Percentiles rank a stretch among this genome's conserved stretches.
phyloP scores from a whole-genome alignment of 805 yeast species.

The Brettanomyces anomalus region DNA sequence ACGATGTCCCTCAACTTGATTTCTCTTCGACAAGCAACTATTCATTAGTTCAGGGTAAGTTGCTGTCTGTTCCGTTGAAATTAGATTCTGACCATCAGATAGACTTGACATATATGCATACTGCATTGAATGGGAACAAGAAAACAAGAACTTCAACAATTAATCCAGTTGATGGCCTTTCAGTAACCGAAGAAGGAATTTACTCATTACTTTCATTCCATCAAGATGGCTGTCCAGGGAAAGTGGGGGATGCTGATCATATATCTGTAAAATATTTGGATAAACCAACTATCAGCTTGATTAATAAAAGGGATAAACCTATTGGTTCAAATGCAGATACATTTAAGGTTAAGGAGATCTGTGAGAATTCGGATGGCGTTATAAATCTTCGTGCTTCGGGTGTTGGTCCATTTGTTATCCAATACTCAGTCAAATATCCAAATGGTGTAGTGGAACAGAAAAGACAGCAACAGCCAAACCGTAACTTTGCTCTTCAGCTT shows the following conservation, averaged over 20 bases:
- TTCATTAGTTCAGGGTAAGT: constrained; percentile 54
- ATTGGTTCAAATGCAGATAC: constrained; percentile 2
- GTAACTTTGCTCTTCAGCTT: constrained; percentile 27
- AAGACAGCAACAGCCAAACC: constrained; percentile 39
- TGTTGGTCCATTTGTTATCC: constrained; percentile 55
- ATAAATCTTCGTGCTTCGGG: constrained; percentile 41
- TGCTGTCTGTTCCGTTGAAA: constrained; percentile 45
- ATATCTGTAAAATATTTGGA: constrained; percentile 21
- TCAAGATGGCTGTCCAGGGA: constrained; percentile 40
- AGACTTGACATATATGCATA: constrained; percentile 25
- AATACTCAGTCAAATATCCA: constrained; percentile 55
- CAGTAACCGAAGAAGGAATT: constrained; percentile 31
- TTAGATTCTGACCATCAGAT: constrained; percentile 23
- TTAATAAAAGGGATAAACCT: constrained; percentile 1
- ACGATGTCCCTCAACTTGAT: constrained; percentile 49
- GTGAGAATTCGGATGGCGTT: constrained; percentile 18
- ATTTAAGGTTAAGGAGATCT: constrained; percentile 11
- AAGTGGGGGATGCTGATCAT: constrained; percentile 14
- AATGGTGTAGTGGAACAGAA: constrained; percentile 35
- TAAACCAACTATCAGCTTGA: constrained; percentile 19
- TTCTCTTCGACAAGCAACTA: constrained; percentile 24
- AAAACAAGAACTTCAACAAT: constrained; percentile 5
- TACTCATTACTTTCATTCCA: constrained; percentile 31
- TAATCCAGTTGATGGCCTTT: constrained; percentile 20
- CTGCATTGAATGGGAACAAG: constrained; percentile 14